A percentile compares a stretch with the other conserved stretches of the same genome.
These are phyloP conservation scores for Achaetomium macrosporum DNA, from an alignment of 2,329 filamentous ascomycete species.

Conservation along the genomic window DNA sequence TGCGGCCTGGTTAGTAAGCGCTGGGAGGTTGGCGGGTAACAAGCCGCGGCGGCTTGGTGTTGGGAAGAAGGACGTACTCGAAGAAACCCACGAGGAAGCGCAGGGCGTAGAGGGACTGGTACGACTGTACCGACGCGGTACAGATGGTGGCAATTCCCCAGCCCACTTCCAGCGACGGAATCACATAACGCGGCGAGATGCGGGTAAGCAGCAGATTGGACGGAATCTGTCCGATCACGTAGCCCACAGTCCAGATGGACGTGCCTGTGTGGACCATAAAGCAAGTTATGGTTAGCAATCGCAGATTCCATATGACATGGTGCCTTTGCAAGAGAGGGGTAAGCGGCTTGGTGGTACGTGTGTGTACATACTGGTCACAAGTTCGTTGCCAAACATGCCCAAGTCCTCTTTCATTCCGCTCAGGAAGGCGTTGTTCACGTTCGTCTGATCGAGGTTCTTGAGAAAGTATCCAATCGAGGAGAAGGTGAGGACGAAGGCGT, in stretches of 20 bases:
- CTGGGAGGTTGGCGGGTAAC: neutral
- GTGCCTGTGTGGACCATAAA: neutral
- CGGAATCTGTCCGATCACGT: conserved; percentile 2
- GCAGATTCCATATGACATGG: too few species aligned
- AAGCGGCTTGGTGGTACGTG: too few species aligned
- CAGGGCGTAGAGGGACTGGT: neutral
- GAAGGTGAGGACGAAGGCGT: neutral
- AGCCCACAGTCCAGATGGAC: conserved; percentile 1
- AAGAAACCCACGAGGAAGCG: neutral
- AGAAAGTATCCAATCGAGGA: neutral
- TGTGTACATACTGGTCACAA: neutral
- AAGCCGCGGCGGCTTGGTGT: neutral
- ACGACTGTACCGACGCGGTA: neutral
- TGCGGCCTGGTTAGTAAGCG: neutral
- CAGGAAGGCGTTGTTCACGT: conserved; percentile 1
- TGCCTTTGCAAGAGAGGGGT: neutral
- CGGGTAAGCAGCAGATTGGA: neutral
- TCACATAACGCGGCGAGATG: neutral
- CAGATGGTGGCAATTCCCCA: neutral
- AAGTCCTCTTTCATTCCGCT: conserved; percentile 5
- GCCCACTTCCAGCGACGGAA: neutral
- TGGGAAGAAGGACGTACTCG: neutral
- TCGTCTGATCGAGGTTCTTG: conserved; percentile 4
- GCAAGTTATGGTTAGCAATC: too few species aligned
- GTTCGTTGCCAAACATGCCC: neutral